Evolutionary conservation across 2,329 filamentous ascomycete species (phyloP).

Genomic region (Magnaporthiopsis poae): DNA sequence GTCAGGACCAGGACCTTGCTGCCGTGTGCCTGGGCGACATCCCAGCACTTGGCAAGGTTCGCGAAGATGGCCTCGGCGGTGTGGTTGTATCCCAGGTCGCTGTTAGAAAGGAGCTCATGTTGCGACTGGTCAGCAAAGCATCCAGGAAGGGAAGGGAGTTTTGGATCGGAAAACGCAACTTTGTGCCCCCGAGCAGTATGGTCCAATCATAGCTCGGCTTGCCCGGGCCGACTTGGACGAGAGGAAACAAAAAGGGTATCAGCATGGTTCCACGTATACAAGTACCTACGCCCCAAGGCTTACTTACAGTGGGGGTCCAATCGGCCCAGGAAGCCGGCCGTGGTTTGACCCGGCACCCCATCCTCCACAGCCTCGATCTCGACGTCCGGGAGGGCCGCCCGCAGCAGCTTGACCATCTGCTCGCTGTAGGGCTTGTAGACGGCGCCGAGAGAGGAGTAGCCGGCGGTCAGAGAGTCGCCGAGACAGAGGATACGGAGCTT

Average conservation of each 20-base stretch:
- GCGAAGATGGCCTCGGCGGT: constrained; percentile 34
- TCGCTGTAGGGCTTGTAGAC: constrained; percentile 43
- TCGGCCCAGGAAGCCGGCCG: constrained; percentile 16
- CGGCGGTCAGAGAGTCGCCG: constrained; percentile 54
- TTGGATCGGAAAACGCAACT: constrained; percentile 21
- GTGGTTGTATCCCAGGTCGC: constrained; percentile 39
- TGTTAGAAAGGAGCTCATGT: constrained; percentile 8
- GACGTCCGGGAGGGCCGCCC: constrained; percentile 32
- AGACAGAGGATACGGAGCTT: constrained; percentile 51
- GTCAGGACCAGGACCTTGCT: constrained; percentile 54
- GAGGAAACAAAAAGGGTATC: not conserved
- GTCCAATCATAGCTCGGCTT: constrained; percentile 44
- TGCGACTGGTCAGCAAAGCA: too few species aligned
- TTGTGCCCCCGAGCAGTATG: constrained; percentile 55
- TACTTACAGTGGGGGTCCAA: constrained; percentile 18
- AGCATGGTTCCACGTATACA: too few species aligned
- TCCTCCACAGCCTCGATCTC: constrained; percentile 20
- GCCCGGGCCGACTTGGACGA: constrained; percentile 9
- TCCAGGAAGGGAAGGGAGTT: too few species aligned
- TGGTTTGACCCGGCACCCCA: constrained; percentile 19
- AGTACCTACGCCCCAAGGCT: not conserved
- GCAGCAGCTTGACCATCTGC: constrained; percentile 32
- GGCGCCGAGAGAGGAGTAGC: constrained; percentile 35
- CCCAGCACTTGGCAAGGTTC: constrained; percentile 40
- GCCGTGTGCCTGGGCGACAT: constrained; percentile 36